A percentile compares a stretch with the other conserved stretches of the same genome.
These are phyloP conservation scores for Cryptosporidium sp. DNA, from an alignment of 169 alveolate genomes.

Conservation along the genomic window DNA sequence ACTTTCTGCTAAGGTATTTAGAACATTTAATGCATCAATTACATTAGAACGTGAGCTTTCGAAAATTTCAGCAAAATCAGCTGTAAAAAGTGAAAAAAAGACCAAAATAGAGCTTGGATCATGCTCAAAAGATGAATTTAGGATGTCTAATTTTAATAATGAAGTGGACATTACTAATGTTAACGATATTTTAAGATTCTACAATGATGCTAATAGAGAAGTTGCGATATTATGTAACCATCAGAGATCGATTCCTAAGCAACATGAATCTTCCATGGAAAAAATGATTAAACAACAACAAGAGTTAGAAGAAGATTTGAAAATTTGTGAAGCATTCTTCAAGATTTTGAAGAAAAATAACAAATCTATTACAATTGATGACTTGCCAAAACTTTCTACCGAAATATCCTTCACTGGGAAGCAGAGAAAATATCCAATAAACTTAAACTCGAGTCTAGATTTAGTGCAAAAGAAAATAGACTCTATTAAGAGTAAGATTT, in stretches of 20 bases:
- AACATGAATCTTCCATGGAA: conserved; percentile 93
- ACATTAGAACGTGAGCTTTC: conserved; percentile 93
- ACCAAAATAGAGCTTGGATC: background rate
- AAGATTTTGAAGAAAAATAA: conserved; percentile 85
- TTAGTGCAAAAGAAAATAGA: conserved; percentile 71
- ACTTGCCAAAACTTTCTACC: conserved; percentile 78
- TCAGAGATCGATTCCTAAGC: conserved; percentile 93
- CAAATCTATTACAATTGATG: conserved; percentile 75
- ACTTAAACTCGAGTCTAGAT: conserved; percentile 70
- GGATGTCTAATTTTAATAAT: conserved; percentile 6
- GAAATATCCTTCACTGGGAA: conserved; percentile 69
- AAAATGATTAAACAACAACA: conserved; percentile 90
- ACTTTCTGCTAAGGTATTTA: conserved; percentile 98
- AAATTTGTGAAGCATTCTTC: conserved; percentile 85
- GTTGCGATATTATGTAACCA: conserved; percentile 99
- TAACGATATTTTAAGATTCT: conserved; percentile 91
- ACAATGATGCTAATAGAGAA: conserved; percentile 96
- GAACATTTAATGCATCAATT: conserved; percentile 99
- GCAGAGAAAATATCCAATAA: conserved; percentile 74
- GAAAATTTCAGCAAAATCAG: conserved; percentile 76
- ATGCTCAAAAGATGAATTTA: conserved; percentile 9
- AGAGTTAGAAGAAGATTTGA: conserved; percentile 86
- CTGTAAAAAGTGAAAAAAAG: conserved; percentile 3
- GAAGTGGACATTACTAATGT: conserved; percentile 83
- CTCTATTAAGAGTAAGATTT: conserved; percentile 76